Conservation (phyloP, 176 grass and related monocot species). For the Avena atlantica region DNA sequence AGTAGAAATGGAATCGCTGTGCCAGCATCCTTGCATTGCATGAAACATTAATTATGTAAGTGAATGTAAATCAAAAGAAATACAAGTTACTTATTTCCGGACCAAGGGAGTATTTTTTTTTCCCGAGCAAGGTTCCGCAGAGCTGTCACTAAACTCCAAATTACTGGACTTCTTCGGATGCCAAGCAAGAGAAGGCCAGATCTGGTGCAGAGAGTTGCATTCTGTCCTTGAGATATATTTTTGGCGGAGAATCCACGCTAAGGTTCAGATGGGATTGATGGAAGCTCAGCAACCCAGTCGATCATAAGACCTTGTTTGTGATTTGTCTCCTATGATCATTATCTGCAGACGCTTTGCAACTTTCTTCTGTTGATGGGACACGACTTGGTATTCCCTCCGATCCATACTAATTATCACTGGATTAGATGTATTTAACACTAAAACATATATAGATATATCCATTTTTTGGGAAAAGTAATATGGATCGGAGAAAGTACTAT, state of each 20-base stretch:
- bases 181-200: constrained; percentile 91
- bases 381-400: too few relatives aligned
- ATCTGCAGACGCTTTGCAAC: background rate
- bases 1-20: constrained; percentile 51
- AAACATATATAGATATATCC: too few relatives aligned
- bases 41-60: constrained; percentile 89
- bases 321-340: background rate
- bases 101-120: background rate
- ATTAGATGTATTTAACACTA: too few relatives aligned
- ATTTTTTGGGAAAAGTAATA: too few relatives aligned
- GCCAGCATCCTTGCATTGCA: constrained; percentile 59
- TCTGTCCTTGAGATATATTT: constrained; percentile 57
- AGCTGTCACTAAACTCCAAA: constrained; percentile 79
- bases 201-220: constrained; percentile 85
- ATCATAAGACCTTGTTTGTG: background rate
- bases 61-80: background rate
- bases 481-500: too few relatives aligned
- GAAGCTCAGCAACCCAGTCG: background rate
- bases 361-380: background rate
- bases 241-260: background rate
- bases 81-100: too few relatives aligned
- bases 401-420: too few relatives aligned
- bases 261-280: background rate
- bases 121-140: constrained; percentile 90
- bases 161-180: constrained; percentile 76